These are phyloP conservation scores for Macroventuria anomochaeta DNA, from an alignment of 2,329 filamentous ascomycete genomes.

Conservation along the genomic window DNA sequence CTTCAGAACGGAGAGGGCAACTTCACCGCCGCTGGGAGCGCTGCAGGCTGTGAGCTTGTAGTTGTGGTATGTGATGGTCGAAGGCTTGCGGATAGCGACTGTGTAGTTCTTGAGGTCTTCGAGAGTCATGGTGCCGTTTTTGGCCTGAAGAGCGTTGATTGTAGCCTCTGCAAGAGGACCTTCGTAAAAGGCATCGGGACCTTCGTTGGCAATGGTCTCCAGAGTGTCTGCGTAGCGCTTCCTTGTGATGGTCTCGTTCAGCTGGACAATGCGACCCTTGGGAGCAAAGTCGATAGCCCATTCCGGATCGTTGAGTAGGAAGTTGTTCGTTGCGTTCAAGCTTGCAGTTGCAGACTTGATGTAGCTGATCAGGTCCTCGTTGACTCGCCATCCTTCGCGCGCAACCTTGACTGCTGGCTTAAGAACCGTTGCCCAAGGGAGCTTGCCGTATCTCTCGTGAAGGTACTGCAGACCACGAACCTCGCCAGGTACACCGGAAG, in stretches of 20 bases:
- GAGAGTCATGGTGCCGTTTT: conserved; percentile 85
- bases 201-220: conserved; percentile 75
- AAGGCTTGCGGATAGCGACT: conserved; percentile 67
- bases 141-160: conserved; percentile 69
- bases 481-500: conserved; percentile 72
- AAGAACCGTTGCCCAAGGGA: conserved; percentile 67
- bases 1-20: conserved; percentile 79
- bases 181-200: conserved; percentile 75
- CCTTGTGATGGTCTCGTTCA: conserved; percentile 80
- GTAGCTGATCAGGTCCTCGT: conserved; percentile 74
- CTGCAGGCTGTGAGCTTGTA: conserved; percentile 73
- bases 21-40: conserved; percentile 78
- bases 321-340: conserved; percentile 58
- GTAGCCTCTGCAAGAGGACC: conserved; percentile 76
- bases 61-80: conserved; percentile 63
- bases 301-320: conserved; percentile 74
- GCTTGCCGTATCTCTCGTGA: conserved; percentile 71
- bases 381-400: conserved; percentile 64
- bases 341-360: conserved; percentile 61
- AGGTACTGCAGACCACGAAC: conserved; percentile 80
- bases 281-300: conserved; percentile 92
- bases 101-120: conserved; percentile 78
- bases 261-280: conserved; percentile 71
- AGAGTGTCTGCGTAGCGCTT: conserved; percentile 82
- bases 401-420: conserved; percentile 77